Conservation (phyloP, 176 grass and related monocot species). For the Triticum urartu region DNA sequence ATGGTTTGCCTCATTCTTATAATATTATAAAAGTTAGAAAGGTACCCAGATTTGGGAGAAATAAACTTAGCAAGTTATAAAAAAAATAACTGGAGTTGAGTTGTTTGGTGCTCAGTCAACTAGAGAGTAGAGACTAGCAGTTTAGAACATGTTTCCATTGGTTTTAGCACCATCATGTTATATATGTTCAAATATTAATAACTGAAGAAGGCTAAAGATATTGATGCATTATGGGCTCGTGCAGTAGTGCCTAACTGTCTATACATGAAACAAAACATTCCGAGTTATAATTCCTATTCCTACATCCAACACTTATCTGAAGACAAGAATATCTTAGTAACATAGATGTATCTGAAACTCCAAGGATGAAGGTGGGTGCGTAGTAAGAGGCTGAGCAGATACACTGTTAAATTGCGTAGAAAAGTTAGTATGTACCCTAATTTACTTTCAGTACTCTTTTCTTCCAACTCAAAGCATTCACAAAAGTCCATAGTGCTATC, state of each 20-base stretch:
- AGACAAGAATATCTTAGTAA: not conserved
- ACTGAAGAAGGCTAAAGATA: not conserved
- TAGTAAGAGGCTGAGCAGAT: not conserved
- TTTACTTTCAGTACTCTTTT: not conserved
- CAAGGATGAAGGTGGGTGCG: not conserved
- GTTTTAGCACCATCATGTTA: not conserved
- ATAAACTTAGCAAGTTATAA: not conserved
- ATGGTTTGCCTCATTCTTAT: not conserved
- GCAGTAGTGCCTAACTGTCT: no score
- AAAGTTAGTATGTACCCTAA: not conserved
- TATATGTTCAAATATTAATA: not conserved
- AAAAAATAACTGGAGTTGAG: not conserved
- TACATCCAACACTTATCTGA: not conserved
- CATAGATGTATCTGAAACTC: conserved; percentile 9
- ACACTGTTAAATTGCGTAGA: not conserved
- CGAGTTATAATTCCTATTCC: no score
- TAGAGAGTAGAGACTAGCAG: not conserved
- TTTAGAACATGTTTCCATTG: not conserved
- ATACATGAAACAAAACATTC: no score
- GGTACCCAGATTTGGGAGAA: not conserved
- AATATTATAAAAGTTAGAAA: not conserved
- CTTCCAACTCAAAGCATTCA: not conserved
- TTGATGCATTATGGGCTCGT: no score
- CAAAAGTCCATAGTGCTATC: not conserved
- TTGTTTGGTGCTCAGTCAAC: not conserved